Evolutionary conservation across 148 eudicot species (phyloP), one percentile per base, ranked within the genome.

Genomic region (Rhododendron williamsianum): DNA sequence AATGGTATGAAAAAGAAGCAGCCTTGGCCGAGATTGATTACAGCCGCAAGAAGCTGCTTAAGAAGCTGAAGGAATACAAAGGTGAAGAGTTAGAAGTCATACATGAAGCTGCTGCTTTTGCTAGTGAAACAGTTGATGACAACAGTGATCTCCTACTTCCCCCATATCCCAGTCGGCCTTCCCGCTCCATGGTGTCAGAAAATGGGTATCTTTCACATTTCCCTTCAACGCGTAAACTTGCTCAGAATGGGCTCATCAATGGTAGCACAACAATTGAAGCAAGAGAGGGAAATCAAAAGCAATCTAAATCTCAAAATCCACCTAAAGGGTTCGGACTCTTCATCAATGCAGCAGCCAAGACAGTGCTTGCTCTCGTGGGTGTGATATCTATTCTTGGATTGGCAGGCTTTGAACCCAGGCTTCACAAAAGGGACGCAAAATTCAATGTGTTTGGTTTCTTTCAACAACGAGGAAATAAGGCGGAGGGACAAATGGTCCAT

Each of bases 1-100:
- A 97, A 78, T 91, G 91, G 91, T 97, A 94, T 78, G 98, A 95
- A 80, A 93, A 90, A 85, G 99, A 95, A 91, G 91, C 93, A 81
- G 93, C 92, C 35, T 86, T 97, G 56, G 91, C 92, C 27, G 99
- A 95, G 77, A 95, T 97, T 74, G 98, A 92, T 82, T 84, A 88
- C 86, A 92, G 91, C 84, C 98, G 98, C 80, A 90, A 93, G 88
- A 91, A 87, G 89, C 87, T 97, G 86, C 98, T 94, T 35, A 89
- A 92, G 87, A 93, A 94, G 89, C 92, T 97, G 51, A 87, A 89
- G 51, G 96, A 93, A 79, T 95, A 97, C 88, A 90, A 87, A 87
- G 99, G 99, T 56, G 91, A 91, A 79, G 91, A 97, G 86, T 86
- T 90, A 56, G 95, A 95, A 88, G 95, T 95, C 83, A 90, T 97